phyloP scores from a whole-genome alignment of 1,284 basidiomycete species.

The Trichosporon ovoides region DNA sequence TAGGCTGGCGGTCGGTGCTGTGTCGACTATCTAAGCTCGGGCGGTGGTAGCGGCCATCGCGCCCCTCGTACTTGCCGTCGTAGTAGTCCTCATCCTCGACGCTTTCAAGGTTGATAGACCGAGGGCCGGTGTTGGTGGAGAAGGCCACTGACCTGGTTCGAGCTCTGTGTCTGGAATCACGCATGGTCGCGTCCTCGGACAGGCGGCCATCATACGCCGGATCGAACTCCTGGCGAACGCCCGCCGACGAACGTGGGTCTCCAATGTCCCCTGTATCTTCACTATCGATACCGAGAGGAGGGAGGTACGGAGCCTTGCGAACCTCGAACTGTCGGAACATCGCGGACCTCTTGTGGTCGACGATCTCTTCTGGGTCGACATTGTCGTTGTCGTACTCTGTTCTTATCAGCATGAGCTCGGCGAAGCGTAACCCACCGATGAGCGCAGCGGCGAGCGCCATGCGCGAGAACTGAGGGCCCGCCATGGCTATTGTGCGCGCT shows the following conservation, averaged over 20 bases:
- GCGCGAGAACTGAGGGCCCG: conserved; percentile 22
- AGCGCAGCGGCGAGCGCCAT: conserved; percentile 43
- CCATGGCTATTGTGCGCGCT: conserved; percentile 1
- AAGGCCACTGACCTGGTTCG: conserved; percentile 15
- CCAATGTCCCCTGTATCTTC: not conserved
- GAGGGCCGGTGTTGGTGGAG: conserved; percentile 4
- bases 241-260: not conserved
- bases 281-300: conserved; percentile 13
- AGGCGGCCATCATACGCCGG: conserved; percentile 4
- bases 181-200: not conserved
- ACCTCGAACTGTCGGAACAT: conserved; percentile 34
- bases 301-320: conserved; percentile 12
- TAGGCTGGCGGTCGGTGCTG: not conserved
- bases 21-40: not conserved
- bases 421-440: conserved; percentile 17
- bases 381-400: conserved; percentile 47
- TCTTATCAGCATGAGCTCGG: conserved; percentile 7
- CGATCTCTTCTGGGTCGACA: conserved; percentile 19
- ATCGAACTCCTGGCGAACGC: not conserved
- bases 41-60: not conserved
- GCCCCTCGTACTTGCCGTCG: conserved; percentile 11
- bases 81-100: conserved; percentile 8
- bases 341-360: conserved; percentile 34
- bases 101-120: conserved; percentile 25
- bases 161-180: not conserved